Base-by-base conservation (phyloP, 2,329 filamentous ascomycete species). In the Incumbomyces lentus region DNA sequence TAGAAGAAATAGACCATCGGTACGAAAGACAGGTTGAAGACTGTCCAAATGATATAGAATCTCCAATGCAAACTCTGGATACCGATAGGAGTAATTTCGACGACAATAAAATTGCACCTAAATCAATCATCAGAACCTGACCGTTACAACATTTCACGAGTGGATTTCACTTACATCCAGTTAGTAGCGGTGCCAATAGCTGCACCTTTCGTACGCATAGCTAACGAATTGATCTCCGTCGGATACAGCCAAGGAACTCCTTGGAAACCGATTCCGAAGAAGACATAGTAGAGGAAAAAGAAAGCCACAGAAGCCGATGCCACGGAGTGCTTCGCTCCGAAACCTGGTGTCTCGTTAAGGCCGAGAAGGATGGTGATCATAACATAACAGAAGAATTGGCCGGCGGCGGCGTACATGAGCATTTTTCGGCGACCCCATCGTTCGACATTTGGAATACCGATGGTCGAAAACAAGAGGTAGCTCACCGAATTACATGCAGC, bases 381-480 rank as follows among this genome's bases (percentile, higher is more conserved):
- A 6, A 70, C 50, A 49, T 73, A 77, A 52, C 70, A 75, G 42
- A 74, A 62, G 47, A 64, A 68, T 59, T 77, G 74, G 1, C 73
- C 73, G 1, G 67, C 64, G 0, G 72, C 70, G 1, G 72, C 70
- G 55, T 72, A 78, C 58, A 80, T 69, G 70, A 81, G 75, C 59
- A 80, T 66, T 56, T 76, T 78, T 7, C 77, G 66, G 4, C 76
- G 69, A 14, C 76, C 77, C 52, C 72, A 71, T 56, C 66, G 60
- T 51, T 76, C 73, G 22, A 75, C 67, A 43, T 69, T 66, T 0
- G 66, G 63, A 11, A 74, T 70, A 1, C 65, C 68, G 31, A 72
- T 66, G 10, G 66, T 57, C 0, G 67, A 67, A 56, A 71, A 72
- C 22, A 74, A 56, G 1, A 74, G 63, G 51, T 74, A 74, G 14